Evolutionary conservation across 2,329 filamentous ascomycete species (phyloP).

Genomic region (Fusarium heterosporum): DNA sequence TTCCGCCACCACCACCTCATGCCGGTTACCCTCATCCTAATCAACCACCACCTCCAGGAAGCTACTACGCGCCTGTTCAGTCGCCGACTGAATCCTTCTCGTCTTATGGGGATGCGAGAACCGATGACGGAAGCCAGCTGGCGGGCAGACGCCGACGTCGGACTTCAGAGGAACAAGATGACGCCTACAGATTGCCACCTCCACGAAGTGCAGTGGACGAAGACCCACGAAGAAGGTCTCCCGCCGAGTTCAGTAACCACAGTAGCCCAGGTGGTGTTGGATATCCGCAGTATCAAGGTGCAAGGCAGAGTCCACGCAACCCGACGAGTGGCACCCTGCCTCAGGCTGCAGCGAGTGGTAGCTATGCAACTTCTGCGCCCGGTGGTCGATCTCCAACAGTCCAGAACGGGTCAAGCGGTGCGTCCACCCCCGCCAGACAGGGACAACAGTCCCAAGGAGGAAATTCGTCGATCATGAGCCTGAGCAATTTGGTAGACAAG

Average conservation of each 20-base stretch:
- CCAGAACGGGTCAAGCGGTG: slow-evolving; percentile 53
- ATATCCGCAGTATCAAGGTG: slow-evolving; percentile 54
- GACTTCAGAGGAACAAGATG: slow-evolving; percentile 55
- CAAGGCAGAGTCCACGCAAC: slow-evolving; percentile 54
- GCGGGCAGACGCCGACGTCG: slow-evolving; percentile 52
- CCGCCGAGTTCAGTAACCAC: slow-evolving; percentile 61
- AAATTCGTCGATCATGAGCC: slow-evolving; percentile 62
- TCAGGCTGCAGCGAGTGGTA: slow-evolving; percentile 46
- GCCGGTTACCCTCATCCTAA: slow-evolving; percentile 42
- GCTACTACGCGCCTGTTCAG: slow-evolving; percentile 57
- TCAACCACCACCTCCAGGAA: slow-evolving; percentile 53
- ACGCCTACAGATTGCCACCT: slow-evolving; percentile 60
- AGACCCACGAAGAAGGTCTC: slow-evolving; percentile 63
- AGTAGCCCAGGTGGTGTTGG: slow-evolving; percentile 60
- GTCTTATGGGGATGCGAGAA: slow-evolving; percentile 52
- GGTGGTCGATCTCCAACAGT: slow-evolving; percentile 54
- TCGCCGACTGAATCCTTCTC: slow-evolving; percentile 60
- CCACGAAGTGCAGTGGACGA: slow-evolving; percentile 60
- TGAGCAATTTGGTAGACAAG: slow-evolving; percentile 64
- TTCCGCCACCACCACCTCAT: slow-evolving; percentile 45
- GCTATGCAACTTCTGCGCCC: slow-evolving; percentile 43
- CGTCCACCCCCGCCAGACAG: slow-evolving; percentile 51
- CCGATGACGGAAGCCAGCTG: slow-evolving; percentile 49
- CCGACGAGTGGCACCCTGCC: slow-evolving; percentile 51
- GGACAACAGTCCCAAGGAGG: slow-evolving; percentile 44